These are phyloP conservation scores for Kwoniella dendrophila DNA, from an alignment of 768 basidiomycete species.

Conservation along the genomic window DNA sequence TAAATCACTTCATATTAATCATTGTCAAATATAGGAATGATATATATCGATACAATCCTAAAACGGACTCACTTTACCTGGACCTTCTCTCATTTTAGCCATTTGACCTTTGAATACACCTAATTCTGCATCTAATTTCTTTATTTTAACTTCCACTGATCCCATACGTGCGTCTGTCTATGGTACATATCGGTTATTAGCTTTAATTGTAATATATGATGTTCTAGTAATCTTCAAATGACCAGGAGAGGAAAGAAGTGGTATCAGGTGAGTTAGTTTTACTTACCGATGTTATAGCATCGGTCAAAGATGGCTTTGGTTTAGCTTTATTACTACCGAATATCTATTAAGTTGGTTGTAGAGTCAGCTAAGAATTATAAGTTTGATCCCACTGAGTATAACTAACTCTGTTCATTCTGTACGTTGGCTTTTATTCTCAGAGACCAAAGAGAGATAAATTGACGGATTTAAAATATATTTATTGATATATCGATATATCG, in stretches of 20 bases:
- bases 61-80: constrained; percentile 76
- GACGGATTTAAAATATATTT: too few relatives aligned
- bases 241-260: constrained; percentile 31
- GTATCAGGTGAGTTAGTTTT: neutral
- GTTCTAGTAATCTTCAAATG: too few relatives aligned
- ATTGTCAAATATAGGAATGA: too few relatives aligned
- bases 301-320: constrained; percentile 80
- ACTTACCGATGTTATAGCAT: constrained; percentile 77
- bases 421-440: too few relatives aligned
- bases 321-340: constrained; percentile 61
- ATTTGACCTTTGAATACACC: constrained; percentile 92
- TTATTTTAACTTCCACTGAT: constrained; percentile 92
- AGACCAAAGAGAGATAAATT: too few relatives aligned
- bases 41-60: neutral
- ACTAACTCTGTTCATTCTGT: constrained; percentile 53
- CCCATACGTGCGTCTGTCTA: constrained; percentile 86
- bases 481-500: too few relatives aligned
- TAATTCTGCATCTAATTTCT: constrained; percentile 93
- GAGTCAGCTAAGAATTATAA: constrained; percentile 8
- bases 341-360: too few relatives aligned
- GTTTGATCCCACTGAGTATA: neutral
- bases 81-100: constrained; percentile 86
- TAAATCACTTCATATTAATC: neutral
- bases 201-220: constrained; percentile 30
- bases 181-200: neutral